Conservation (phyloP, 345 rosid genomes). For the Euphorbia tirucalli region DNA sequence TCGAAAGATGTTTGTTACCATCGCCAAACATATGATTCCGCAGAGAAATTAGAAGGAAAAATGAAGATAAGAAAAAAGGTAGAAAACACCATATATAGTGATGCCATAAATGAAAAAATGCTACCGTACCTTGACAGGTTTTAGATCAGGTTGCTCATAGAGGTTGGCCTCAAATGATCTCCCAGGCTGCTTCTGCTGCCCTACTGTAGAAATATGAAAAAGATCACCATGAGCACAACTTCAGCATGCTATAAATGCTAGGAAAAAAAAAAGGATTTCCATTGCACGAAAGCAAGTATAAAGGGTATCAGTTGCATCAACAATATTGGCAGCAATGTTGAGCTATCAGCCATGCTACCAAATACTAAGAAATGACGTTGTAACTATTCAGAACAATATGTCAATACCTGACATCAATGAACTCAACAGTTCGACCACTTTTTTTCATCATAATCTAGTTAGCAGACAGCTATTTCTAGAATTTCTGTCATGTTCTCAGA, state of each 20-base stretch:
- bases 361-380: too few species aligned
- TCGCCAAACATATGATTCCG: background rate
- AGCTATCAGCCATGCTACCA: background rate
- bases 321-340: background rate
- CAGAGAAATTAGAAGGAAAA: background rate
- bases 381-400: too few species aligned
- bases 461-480: too few species aligned
- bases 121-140: conserved; percentile 48
- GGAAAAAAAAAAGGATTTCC: background rate
- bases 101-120: conserved; percentile 9
- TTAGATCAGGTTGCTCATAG: conserved; percentile 54
- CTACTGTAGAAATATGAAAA: conserved; percentile 35
- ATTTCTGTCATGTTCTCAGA: too few species aligned
- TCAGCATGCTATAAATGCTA: background rate
- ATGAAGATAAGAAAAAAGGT: background rate
- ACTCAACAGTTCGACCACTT: too few species aligned
- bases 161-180: conserved; percentile 48
- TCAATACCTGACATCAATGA: too few species aligned
- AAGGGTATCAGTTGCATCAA: background rate
- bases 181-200: conserved; percentile 45
- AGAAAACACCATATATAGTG: background rate
- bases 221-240: background rate
- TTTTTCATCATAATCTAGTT: too few species aligned
- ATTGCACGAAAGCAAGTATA: conserved; percentile 4
- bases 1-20: background rate